Base-by-base conservation (phyloP, 2,329 filamentous ascomycete genomes). In the Fusarium transvaalense region DNA sequence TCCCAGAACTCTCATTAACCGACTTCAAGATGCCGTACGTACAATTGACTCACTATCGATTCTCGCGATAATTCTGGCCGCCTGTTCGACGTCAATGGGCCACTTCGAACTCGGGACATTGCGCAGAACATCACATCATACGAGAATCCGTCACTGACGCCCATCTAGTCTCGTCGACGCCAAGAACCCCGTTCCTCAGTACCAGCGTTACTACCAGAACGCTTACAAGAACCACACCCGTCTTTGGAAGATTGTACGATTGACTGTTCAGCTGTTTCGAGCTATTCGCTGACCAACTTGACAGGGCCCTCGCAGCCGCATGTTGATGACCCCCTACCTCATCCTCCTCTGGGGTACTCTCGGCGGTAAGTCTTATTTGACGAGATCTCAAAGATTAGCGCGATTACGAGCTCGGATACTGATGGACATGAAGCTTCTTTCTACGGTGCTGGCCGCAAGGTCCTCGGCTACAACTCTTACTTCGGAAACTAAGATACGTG, bases 381-480 rank as follows among this genome's bases (percentile, higher is more conserved):
- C 27, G 21, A 21, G 27, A 10, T 25, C 17, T 46, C 14, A 27
- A 5, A 60, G 6, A 21, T 35, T 6, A 17, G 9, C 14, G 32
- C 29, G 27, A 35, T 32, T 32, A 23, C 10, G 38, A 25, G 15
- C 32, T 41, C 21, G 15, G 45, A 57, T 53, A 62, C 56, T 68
- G 53, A 61, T 73, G 75, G 55, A 43, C 21, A 43, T 19, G 53
- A 69, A 89, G 86, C 81, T 55, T 78, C 82, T 71, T 82, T 92
- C 81, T 95, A 92, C 84, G 91, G 90, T 83, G 89, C 91, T 83
- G 82, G 85, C 79, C 91, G 92, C 78, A 89, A 92, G 83, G 82
- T 92, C 69, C 78, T 89, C 68, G 92, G 92, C 76, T 88, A 94
- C 86, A 94, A 93, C 87, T 92, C 89, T 66, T 94, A 89, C 89